Evolutionary conservation across 345 rosid genomes (phyloP).

Genomic region (Rhodamnia rubescens): DNA sequence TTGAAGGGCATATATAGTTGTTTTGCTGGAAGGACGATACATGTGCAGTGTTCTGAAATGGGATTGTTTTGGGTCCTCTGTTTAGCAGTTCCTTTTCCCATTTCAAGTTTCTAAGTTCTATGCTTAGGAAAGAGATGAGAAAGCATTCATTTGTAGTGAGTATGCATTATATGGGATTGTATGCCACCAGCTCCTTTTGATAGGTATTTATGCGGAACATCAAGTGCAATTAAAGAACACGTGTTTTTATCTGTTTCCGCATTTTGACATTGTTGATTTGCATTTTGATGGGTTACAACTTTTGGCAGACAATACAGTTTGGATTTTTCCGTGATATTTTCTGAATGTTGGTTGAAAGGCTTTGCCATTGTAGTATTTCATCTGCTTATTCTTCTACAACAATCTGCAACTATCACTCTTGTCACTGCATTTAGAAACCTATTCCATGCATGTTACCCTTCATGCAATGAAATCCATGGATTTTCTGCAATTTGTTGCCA

Average conservation of each 20-base stretch:
- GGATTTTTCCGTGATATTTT: neutral
- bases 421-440: neutral
- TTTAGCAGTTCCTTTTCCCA: neutral
- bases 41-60: neutral
- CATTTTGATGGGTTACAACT: neutral
- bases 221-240: neutral
- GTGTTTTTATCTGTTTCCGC: neutral
- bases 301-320: neutral
- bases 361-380: neutral
- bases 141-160: neutral
- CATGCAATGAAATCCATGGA: neutral
- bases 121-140: neutral
- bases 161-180: neutral
- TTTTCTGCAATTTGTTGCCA: conserved; percentile 1
- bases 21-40: neutral
- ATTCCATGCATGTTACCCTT: neutral
- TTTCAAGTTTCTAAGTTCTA: neutral
- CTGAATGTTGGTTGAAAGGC: neutral
- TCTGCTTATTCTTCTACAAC: neutral
- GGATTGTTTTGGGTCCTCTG: neutral
- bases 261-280: neutral
- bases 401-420: neutral
- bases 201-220: neutral
- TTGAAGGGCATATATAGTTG: neutral
- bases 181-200: neutral